Base-by-base conservation (phyloP, 441 rosid species). In the Erodium trifolium region DNA sequence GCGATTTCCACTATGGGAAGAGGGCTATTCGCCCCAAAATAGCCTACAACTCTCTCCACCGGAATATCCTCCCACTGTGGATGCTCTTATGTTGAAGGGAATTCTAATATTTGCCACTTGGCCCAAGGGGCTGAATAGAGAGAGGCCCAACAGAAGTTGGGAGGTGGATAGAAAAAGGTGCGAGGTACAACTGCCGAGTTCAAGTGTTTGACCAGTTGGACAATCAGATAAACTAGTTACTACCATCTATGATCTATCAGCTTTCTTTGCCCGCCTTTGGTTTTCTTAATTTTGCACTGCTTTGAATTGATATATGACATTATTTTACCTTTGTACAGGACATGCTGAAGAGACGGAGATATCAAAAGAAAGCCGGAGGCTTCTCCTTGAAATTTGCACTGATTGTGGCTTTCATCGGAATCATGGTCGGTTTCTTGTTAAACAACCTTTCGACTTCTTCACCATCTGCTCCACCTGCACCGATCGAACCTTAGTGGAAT, bases 321-420 rank as follows among this genome's bases (percentile, higher is more conserved):
- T 37, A 5, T 27, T n/a, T 47, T 62, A 47, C 29, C 3, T n/a
- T 75, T 49, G 14, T 75, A 34, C 80, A 94, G 97, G 96, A 90
- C 17, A 74, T 79, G 84, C 70, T 85, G 83, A 91, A 80, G 86
- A 90, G 87, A 77, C 82, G 88, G 75, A 85, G 79, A 70, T 34
- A 34, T 34, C 83, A 75, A 66, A 87, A 85, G 79, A 79, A 70
- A n/a, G 79, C 76, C 39, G 65, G 70, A 2, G 96, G 96, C 65
- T 84, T 93, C 82, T 89, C 98, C 47, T 62, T 94, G 65, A 87
- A 71, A 63, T 88, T 91, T 49, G 96, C 97, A n/a, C 82, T 84
- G 16, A 63, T 90, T 43, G 96, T 91, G 71, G 97, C 89, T 71
- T 82, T 91, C 43, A 81, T 91, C 11, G 96, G 99, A 34, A 81